Percentiles rank a stretch among this genome's conserved stretches.
Conservation (phyloP, 2,329 filamentous ascomycete species). For the Calonectria honghensis region DNA sequence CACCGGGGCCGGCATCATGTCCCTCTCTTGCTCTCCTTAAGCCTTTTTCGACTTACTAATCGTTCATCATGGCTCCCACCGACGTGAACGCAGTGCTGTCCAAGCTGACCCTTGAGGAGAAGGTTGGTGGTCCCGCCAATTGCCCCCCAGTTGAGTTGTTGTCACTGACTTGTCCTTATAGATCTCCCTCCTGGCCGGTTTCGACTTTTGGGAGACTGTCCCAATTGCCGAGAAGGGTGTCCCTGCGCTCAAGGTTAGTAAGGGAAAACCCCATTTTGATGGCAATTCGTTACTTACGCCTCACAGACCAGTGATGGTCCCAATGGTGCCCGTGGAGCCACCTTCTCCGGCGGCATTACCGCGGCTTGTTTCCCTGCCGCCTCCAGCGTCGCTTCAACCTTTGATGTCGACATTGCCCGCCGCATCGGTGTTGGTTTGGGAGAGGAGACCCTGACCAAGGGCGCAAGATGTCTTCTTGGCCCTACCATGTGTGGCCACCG, state of each 20-base stretch:
- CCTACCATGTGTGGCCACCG: constrained; percentile 24
- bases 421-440: constrained; percentile 14
- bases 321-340: constrained; percentile 18
- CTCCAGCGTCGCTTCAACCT: constrained; percentile 16
- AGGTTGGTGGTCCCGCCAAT: constrained; percentile 1
- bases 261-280: not conserved
- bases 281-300: not conserved
- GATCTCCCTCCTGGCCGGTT: constrained; percentile 23
- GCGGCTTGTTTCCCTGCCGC: constrained; percentile 24
- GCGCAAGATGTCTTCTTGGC: constrained; percentile 19
- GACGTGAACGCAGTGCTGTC: constrained; percentile 20
- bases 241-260: constrained; percentile 24
- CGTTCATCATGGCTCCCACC: constrained; percentile 21
- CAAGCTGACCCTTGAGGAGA: constrained; percentile 28
- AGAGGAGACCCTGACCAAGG: constrained; percentile 19
- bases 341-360: not conserved
- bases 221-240: constrained; percentile 22
- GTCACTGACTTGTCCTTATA: not conserved
- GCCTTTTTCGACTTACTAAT: not conserved
- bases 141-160: not conserved
- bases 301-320: constrained; percentile 14
- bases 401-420: constrained; percentile 19
- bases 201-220: constrained; percentile 21
- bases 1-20: not conserved
- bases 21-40: not conserved